Percentiles rank a stretch among this genome's conserved stretches.
phyloP scores from a whole-genome alignment of 2,329 filamentous ascomycete species.

The Phialophora chinensis region DNA sequence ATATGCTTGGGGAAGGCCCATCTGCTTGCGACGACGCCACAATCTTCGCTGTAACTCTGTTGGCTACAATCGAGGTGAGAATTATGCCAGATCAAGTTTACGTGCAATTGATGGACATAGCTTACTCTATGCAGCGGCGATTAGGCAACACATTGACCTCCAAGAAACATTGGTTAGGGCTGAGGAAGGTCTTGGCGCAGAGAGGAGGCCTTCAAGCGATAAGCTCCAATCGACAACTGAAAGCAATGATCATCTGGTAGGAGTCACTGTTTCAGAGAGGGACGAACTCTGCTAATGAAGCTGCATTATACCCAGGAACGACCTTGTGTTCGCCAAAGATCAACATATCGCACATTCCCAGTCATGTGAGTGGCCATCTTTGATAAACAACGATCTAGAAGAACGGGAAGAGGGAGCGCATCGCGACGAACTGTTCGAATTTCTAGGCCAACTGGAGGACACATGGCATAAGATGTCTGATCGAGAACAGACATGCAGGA shows the following conservation, averaged over 20 bases:
- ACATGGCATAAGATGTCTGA: not conserved
- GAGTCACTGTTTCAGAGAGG: not conserved
- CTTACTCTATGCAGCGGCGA: not conserved
- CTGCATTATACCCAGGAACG: not conserved
- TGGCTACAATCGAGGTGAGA: slow-evolving; percentile 6
- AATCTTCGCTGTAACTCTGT: slow-evolving; percentile 1
- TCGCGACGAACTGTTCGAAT: slow-evolving; percentile 3
- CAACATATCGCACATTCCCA: not conserved
- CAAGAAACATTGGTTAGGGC: slow-evolving; percentile 11
- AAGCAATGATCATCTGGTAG: slow-evolving; percentile 7
- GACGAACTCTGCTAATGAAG: not conserved
- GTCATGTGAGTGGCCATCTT: not conserved
- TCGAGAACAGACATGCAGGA: not conserved
- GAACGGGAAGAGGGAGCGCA: not conserved
- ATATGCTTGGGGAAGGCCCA: not conserved
- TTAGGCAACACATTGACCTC: not conserved
- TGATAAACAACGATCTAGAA: not conserved
- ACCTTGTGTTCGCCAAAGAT: slow-evolving; percentile 8
- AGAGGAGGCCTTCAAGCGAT: slow-evolving; percentile 7
- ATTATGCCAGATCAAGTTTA: not conserved
- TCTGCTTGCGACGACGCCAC: slow-evolving; percentile 6
- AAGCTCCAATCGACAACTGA: not conserved
- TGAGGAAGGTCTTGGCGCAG: slow-evolving; percentile 10
- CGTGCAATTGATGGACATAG: not conserved
- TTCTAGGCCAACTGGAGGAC: slow-evolving; percentile 5